Evolutionary conservation across 306 rosid genomes (phyloP).

Genomic region (Morella rubra): DNA sequence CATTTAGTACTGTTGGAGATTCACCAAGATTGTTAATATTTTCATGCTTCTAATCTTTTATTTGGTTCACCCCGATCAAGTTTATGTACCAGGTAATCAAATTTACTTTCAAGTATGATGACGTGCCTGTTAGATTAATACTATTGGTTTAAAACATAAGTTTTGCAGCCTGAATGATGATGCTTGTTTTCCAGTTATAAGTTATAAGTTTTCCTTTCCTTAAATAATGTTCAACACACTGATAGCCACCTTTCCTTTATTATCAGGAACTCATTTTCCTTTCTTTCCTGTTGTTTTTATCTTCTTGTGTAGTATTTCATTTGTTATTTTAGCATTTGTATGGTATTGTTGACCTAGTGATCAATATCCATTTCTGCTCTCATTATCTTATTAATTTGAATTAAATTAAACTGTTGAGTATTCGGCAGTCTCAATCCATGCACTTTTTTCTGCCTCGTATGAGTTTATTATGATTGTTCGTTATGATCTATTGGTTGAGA

Average conservation of each 20-base stretch:
- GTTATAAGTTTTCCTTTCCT: neutral
- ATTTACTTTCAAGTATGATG: neutral
- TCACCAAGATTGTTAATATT: neutral
- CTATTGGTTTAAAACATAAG: neutral
- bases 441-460: no score
- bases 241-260: neutral
- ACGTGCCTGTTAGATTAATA: neutral
- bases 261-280: neutral
- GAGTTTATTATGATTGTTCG: no score
- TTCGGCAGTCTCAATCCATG: no score
- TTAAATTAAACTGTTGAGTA: no score
- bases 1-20: neutral
- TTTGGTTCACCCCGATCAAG: neutral
- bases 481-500: no score
- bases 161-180: conserved; percentile 1
- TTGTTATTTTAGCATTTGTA: no score
- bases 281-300: neutral
- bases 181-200: neutral
- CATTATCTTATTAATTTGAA: no score
- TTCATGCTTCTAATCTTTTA: neutral
- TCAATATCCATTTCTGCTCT: no score
- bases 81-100: neutral
- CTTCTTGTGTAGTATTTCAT: neutral
- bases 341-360: no score
- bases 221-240: neutral